A percentile compares a stretch with the other conserved stretches of the same genome.
These are phyloP conservation scores for Colletotrichum limetticola DNA, from an alignment of 2,329 filamentous ascomycete species.

Conservation along the genomic window DNA sequence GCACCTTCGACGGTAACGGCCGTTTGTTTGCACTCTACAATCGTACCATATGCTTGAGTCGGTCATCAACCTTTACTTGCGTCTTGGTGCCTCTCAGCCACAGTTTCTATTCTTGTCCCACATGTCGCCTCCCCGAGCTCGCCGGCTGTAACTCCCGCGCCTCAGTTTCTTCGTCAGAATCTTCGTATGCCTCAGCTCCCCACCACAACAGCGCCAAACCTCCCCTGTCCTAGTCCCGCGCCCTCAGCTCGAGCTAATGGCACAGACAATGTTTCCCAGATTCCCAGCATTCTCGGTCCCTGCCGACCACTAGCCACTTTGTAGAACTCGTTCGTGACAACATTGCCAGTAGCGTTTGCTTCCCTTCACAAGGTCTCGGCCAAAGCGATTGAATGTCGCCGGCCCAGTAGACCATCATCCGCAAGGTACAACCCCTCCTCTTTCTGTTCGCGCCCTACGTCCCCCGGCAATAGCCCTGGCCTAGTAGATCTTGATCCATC, in stretches of 20 bases:
- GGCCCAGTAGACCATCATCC: slow-evolving; percentile 1
- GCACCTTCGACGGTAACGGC: not conserved
- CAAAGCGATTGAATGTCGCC: slow-evolving; percentile 1
- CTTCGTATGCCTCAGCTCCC: slow-evolving; percentile 23
- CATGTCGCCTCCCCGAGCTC: not conserved
- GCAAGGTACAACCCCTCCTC: not conserved
- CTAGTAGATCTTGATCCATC: slow-evolving; percentile 4
- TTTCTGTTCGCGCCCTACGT: not conserved
- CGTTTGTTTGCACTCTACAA: not conserved
- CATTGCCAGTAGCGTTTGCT: slow-evolving; percentile 16
- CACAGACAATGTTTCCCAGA: not conserved
- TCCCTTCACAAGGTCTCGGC: slow-evolving; percentile 22
- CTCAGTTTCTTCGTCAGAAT: slow-evolving; percentile 13
- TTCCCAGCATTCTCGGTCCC: slow-evolving; percentile 21
- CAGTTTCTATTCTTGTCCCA: slow-evolving; percentile 23
- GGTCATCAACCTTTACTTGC: not conserved
- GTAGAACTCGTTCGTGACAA: slow-evolving; percentile 7
- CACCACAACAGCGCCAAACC: slow-evolving; percentile 17
- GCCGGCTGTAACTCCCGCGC: slow-evolving; percentile 9
- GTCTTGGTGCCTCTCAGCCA: slow-evolving; percentile 20
- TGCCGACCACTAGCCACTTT: slow-evolving; percentile 8
- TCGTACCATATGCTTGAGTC: not conserved
- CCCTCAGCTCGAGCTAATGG: slow-evolving; percentile 12
- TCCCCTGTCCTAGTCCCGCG: not conserved
- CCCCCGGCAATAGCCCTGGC: not conserved